Evolutionary conservation across 2,329 filamentous ascomycete species (phyloP).

Genomic region (Lasiodiplodia gonubiensis): DNA sequence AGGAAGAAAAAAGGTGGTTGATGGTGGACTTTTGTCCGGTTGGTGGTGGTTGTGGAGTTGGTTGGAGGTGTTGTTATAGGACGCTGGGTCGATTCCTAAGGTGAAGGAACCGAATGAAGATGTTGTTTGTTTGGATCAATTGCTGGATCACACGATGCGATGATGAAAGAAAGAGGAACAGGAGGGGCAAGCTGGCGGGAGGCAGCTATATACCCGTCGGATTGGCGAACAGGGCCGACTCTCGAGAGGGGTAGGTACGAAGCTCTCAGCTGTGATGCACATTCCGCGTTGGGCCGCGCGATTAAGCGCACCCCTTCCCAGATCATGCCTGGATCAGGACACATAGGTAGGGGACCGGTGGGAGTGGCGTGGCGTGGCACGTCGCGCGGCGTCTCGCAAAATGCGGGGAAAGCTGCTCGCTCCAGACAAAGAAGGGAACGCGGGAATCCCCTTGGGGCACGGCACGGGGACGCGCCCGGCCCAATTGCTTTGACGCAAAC

Average conservation of each 20-base stretch:
- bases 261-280: not conserved
- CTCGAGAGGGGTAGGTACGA: not conserved
- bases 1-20: not conserved
- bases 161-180: not conserved
- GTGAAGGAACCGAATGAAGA: conserved; percentile 8
- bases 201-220: conserved; percentile 9
- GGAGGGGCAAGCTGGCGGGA: not conserved
- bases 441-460: conserved; percentile 1
- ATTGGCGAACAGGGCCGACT: conserved; percentile 12
- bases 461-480: not conserved
- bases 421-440: conserved; percentile 1
- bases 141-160: conserved; percentile 20
- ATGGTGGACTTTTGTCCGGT: conserved; percentile 2
- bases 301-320: conserved; percentile 13
- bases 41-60: not conserved
- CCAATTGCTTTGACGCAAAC: conserved; percentile 2
- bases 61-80: not conserved
- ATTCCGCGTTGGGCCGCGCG: conserved; percentile 17
- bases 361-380: conserved; percentile 6
- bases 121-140: conserved; percentile 2
- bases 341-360: not conserved
- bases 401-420: conserved; percentile 15
- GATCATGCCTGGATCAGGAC: conserved; percentile 26
- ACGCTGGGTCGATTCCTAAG: conserved; percentile 11
- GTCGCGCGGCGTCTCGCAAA: not conserved